A percentile compares a stretch with the other conserved stretches of the same genome.
phyloP scores from a whole-genome alignment of 2,329 filamentous ascomycete genomes.

The Uncinocarpus reesii region DNA sequence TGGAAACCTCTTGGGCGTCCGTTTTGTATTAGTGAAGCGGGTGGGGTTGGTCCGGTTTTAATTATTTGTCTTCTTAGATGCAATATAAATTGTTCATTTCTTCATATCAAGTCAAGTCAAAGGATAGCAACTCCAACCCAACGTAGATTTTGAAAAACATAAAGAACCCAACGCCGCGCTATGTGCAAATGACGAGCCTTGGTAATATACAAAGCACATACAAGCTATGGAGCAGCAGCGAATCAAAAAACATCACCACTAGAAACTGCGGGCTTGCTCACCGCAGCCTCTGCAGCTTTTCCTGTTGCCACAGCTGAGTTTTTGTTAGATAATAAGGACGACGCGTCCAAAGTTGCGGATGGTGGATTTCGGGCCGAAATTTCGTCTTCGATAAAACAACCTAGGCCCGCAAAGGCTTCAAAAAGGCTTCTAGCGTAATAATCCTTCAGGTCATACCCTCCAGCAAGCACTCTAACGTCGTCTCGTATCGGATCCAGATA shows the following conservation, averaged over 20 bases:
- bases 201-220: neutral
- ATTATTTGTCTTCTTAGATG: neutral
- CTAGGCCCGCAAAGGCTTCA: constrained; percentile 81
- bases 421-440: constrained; percentile 73
- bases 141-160: neutral
- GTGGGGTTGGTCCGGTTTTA: neutral
- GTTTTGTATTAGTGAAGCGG: neutral
- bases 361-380: constrained; percentile 26
- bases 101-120: neutral
- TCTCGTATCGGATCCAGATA: constrained; percentile 59
- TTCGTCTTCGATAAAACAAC: constrained; percentile 78
- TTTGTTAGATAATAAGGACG: constrained; percentile 23
- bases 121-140: neutral
- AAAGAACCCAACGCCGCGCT: neutral
- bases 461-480: constrained; percentile 58
- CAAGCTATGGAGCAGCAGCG: neutral
- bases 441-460: constrained; percentile 73
- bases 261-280: neutral
- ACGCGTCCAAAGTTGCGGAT: constrained; percentile 17
- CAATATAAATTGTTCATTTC: neutral
- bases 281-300: constrained; percentile 1
- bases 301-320: constrained; percentile 21
- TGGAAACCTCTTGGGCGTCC: neutral
- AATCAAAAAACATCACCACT: constrained; percentile 9
- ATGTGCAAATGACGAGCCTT: neutral